These are phyloP conservation scores for Calonectria pseudoturangicola DNA, from an alignment of 2,329 filamentous ascomycete genomes.

Conservation along the genomic window DNA sequence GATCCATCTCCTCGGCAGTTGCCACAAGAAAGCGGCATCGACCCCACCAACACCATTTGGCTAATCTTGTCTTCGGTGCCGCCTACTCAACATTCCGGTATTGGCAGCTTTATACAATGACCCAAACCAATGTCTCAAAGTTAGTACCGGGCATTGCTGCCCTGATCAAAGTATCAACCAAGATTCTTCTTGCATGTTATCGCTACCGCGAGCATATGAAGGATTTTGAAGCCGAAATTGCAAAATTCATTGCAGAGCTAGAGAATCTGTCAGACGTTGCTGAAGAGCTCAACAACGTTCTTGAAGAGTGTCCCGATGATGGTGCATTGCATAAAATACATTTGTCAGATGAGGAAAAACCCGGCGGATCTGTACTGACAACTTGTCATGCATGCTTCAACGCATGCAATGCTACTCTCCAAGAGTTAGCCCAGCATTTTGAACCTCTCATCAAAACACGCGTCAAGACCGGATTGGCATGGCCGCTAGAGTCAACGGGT, in stretches of 20 bases:
- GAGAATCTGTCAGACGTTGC: slow-evolving; percentile 5
- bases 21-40: too few relatives aligned
- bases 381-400: neutral
- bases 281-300: neutral
- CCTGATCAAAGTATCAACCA: neutral
- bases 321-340: neutral
- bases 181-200: slow-evolving; percentile 4
- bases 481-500: neutral
- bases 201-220: neutral
- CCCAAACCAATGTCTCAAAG: slow-evolving; percentile 6
- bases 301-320: neutral
- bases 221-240: slow-evolving; percentile 11
- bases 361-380: neutral
- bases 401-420: neutral
- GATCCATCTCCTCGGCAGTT: too few relatives aligned
- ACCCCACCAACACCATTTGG: too few relatives aligned
- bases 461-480: neutral
- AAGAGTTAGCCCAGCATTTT: neutral
- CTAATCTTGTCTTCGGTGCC: too few relatives aligned
- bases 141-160: neutral
- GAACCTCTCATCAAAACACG: neutral
- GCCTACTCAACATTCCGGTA: neutral
- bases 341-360: neutral
- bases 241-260: neutral
- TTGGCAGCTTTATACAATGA: neutral